phyloP scores from a whole-genome alignment of 129 eudicot species.

The Arctium minus region DNA sequence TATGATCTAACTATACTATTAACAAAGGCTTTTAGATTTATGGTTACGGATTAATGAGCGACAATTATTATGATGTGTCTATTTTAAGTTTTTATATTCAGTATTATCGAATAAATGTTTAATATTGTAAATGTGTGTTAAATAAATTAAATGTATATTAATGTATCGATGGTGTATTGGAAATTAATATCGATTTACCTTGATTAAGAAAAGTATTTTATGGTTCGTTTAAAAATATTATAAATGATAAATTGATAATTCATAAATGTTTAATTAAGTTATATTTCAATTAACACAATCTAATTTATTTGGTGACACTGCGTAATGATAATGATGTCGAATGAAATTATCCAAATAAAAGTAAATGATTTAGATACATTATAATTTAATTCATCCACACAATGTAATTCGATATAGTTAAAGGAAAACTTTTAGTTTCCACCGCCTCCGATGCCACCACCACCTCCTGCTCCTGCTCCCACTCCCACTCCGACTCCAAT shows the following conservation, averaged over 20 bases:
- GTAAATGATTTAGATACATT: neutral
- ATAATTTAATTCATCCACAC: neutral
- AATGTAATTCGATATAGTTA: neutral
- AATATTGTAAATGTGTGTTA: neutral
- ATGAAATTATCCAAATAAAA: neutral
- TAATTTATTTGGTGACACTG: neutral
- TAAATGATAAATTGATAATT: neutral
- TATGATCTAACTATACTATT: no score
- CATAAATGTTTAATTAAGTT: neutral
- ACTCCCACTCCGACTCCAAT: conserved; percentile 20
- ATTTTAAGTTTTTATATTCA: neutral
- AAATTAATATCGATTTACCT: no score
- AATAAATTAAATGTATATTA: no score
- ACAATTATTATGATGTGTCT: no score
- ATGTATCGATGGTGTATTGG: neutral
- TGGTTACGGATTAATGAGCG: neutral
- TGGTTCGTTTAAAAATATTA: neutral
- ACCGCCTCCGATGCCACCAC: neutral
- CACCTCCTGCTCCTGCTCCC: neutral
- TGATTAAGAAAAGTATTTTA: no score
- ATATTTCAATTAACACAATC: neutral
- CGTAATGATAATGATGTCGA: neutral
- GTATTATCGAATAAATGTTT: neutral
- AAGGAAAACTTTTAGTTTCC: conserved; percentile 10
- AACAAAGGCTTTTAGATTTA: no score